Evolutionary conservation across 805 yeast genomes (phyloP).

Genomic region (Kodamaea lidongshanica): DNA sequence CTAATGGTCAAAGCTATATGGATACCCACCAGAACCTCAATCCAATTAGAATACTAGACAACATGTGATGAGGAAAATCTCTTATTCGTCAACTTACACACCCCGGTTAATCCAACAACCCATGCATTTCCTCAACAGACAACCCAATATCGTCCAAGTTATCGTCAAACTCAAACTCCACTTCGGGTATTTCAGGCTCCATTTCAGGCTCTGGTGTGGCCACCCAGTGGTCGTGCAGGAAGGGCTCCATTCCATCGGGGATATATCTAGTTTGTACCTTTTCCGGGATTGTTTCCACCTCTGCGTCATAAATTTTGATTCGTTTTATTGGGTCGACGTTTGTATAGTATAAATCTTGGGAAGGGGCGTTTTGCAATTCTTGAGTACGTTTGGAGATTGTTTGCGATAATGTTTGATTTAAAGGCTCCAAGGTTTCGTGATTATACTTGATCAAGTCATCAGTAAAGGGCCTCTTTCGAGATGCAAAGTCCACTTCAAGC

Average conservation of each 20-base stretch:
- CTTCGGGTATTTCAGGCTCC: conserved; percentile 10
- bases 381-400: conserved; percentile 15
- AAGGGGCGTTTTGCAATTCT: conserved; percentile 15
- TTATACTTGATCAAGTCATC: conserved; percentile 14
- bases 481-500: conserved; percentile 2
- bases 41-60: too few relatives aligned
- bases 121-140: conserved; percentile 27
- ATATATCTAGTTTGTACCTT: conserved; percentile 34
- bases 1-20: too few relatives aligned
- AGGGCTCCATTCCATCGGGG: conserved; percentile 42
- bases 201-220: conserved; percentile 7
- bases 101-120: conserved; percentile 25
- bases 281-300: conserved; percentile 45
- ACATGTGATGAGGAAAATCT: conserved; percentile 6
- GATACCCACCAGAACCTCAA: too few relatives aligned
- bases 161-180: conserved; percentile 9
- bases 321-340: conserved; percentile 28
- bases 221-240: conserved; percentile 20
- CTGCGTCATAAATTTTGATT: conserved; percentile 14
- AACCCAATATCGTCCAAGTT: conserved; percentile 26
- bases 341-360: conserved; percentile 8
- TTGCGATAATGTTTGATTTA: conserved; percentile 5
- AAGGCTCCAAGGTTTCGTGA: conserved; percentile 3
- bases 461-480: conserved; percentile 9
- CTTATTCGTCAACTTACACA: too few relatives aligned